Evolutionary conservation across 106 monocot species (phyloP), one percentile per base, ranked within the genome.

Genomic region (Xerophyta viscosa): DNA sequence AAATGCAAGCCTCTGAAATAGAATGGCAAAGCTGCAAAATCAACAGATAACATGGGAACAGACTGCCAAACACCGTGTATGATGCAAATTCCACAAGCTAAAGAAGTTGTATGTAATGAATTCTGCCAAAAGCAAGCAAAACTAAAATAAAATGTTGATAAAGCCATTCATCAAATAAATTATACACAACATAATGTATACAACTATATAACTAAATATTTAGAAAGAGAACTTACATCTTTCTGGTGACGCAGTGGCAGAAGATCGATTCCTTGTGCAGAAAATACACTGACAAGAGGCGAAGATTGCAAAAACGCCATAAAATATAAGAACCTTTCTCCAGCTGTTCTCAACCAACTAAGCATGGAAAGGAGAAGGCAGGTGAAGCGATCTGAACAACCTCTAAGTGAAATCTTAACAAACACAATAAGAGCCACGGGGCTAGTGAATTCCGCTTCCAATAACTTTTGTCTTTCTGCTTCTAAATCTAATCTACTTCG

Each of bases 1-100:
- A 64, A 41, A 59, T 90, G 68, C 67, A 86, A 75, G 31, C 55
- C 68, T 54, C 31, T 66, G 41, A 98, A 98, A 61, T 77, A 86
- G 15, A 51, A 77, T 14, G 89, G 89, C 46, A 89, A 62, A 6
- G 82, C 58, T 52, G 60, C 52, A 37, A 82, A 90, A 66, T 73
- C 65, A 46, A 90, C 33, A 7, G 73, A 79, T 15, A 96, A 22
- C 24, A 74, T 18, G 3, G 85, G 82, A 29, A 65, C 31, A 37
- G 23, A 68, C 41, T 64, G 31, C 6, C 29, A 43, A 20, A 65
- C 41, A 60, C 73, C 75, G 58, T 68, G 42, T 63, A 89, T 66
- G 58, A 59, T 66, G 41, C 85, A 98, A 27, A 64, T 21, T 21
- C 90, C 84, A 52, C 54, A 46, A 57, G 31, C 43, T 26, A 55